Conservation (phyloP, 345 rosid species). For the Combretum micranthum region DNA sequence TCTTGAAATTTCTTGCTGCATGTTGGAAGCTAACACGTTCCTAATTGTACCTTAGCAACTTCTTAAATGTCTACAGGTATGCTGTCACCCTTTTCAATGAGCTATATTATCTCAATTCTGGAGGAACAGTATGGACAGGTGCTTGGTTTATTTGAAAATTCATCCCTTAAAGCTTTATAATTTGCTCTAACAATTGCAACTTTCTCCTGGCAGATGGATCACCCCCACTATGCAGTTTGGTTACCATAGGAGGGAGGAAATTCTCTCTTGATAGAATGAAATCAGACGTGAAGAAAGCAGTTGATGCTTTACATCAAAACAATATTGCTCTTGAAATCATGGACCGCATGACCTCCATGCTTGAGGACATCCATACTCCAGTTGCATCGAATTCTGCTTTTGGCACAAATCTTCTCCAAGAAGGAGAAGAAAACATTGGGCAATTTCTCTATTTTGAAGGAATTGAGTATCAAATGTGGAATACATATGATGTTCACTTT, state of each 20-base stretch:
- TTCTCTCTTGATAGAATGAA: constrained; percentile 69
- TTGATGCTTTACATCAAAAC: constrained; percentile 24
- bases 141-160: constrained; percentile 1
- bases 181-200: not conserved
- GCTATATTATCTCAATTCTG: constrained; percentile 88
- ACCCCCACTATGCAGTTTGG: constrained; percentile 64
- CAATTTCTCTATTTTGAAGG: constrained; percentile 95
- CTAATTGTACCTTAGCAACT: not conserved
- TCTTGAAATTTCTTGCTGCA: constrained; percentile 5
- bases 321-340: constrained; percentile 56
- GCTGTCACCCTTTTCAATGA: constrained; percentile 83
- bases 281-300: constrained; percentile 22
- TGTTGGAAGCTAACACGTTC: not conserved
- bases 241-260: constrained; percentile 46
- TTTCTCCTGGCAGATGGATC: constrained; percentile 55
- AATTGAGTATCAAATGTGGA: constrained; percentile 86
- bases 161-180: not conserved
- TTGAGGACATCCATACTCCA: constrained; percentile 58
- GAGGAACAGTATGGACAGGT: constrained; percentile 96
- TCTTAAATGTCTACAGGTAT: constrained; percentile 46
- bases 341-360: constrained; percentile 60
- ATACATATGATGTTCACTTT: constrained; percentile 93
- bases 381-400: constrained; percentile 66
- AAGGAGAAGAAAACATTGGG: constrained; percentile 93
- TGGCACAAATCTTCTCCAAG: constrained; percentile 78